Evolutionary conservation across 106 monocot genomes (phyloP), one percentile per base, ranked within the genome.

Genomic region (Chionographis japonica): DNA sequence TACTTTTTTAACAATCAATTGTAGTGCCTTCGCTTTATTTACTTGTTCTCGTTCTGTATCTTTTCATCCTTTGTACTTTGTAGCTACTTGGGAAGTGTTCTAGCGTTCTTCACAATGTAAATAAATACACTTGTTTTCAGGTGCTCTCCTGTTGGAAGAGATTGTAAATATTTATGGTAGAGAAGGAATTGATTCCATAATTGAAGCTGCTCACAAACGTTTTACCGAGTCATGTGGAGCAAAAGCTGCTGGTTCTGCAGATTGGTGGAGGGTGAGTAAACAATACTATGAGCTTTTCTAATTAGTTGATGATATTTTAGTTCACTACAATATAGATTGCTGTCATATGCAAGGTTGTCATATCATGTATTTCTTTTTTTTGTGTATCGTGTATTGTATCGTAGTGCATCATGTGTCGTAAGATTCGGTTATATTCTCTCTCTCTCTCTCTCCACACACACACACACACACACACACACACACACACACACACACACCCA

Each of bases 211-310:
- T 67, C 67, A 77, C 66, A 70, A 76, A 43, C 97, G 72, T 50
- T 87, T 86, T 66, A 62, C 19, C 50, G 86, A 97, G 39, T 92
- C 92, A 69, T 60, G 78, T 55, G 56, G 76, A 80, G 80, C 80
- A 63, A 97, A 86, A 83, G 3, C 55, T 74, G 61, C 63, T 50
- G 92, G 92, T 63, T 82, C 75, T 76, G 17, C 77, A 43, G 70
- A 89, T 69, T 97, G 92, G 97, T 97, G 97, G 97, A 97, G 63
- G 79, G 97, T 97, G 67, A 84, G 78, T 86, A 46, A 17, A 54
- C 65, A 11, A 12, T 5, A 50, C 58, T 53, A 6, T 56, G 2
- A 18, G n/a, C 35, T 3, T 46, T 53, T 40, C 53, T 54, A 17
- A 20, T 19, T 71, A 5, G 27, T 27, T 27, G 27, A 0, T 46